Evolutionary conservation across 495 filamentous ascomycete genomes (phyloP), one percentile per base, ranked within the genome.

Genomic region (Penicillium subrubescens): DNA sequence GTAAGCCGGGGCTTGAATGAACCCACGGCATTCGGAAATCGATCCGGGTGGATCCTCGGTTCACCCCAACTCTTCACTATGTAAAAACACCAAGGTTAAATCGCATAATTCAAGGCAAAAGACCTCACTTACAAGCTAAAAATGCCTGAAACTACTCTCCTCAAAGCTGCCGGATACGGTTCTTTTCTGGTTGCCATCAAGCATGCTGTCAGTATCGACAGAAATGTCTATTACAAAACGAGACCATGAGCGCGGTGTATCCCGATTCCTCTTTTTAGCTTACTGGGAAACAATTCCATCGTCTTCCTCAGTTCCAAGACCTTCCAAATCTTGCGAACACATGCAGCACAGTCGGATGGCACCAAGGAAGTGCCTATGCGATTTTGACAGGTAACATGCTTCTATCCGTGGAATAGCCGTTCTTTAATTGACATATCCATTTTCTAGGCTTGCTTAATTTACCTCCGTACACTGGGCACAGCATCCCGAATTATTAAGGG

Each of bases 351-450:
- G 71, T 65, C 10, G 74, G 71, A 33, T 77, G 74, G 74, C 73
- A 72, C 51, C 74, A 77, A 64, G 74, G 74, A 17, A 73, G 73
- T 59, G 71, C 51, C 5, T 77, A 68, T 29, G 67, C 73, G 53
- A 31, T 77, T 29, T 59, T 77, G 29, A 73, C 64, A 10, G 74
- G 72, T 75, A 56, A 29, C 27, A 63, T n/a, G 31, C 23, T 17
- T 44, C n/a, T 19, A 21, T 44, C 19, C 6, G 1, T 10, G 35
- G 12, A 14, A 21, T 21, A 21, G n/a, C 43, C 8, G 29, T 21
- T 60, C 33, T 39, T 17, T 23, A 23, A 19, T 12, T 59, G 21
- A 54, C 12, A 33, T 43, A 5, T 10, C 2, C 19, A 37, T 27
- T 27, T 7, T 15, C 15, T 25, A 77, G 74, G 64, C 2, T 44